Evolutionary conservation across 1,284 basidiomycete genomes (phyloP).

Genomic region (Ceratobasidium sp.): DNA sequence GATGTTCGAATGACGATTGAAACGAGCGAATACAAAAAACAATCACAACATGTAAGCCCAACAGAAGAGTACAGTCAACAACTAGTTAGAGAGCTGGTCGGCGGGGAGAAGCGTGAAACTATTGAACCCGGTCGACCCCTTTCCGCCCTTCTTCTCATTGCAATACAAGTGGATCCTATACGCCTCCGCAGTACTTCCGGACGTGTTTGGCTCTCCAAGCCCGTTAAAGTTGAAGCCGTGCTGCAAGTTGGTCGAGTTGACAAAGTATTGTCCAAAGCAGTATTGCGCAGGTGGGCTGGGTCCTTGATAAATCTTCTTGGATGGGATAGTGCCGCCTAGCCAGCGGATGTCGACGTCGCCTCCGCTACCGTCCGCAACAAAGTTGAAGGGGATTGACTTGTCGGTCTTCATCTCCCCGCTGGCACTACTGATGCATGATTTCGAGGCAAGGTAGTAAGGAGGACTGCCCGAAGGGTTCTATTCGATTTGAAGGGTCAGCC

Average conservation of each 20-base stretch:
- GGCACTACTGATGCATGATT: no score
- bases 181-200: not conserved
- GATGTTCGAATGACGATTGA: not conserved
- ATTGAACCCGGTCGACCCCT: not conserved
- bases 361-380: not conserved
- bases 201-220: not conserved
- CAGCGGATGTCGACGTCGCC: not conserved
- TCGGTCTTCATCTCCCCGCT: not conserved
- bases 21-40: not conserved
- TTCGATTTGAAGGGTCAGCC: no score
- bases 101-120: not conserved
- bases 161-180: slow-evolving; percentile 5
- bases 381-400: not conserved
- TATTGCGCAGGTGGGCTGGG: not conserved
- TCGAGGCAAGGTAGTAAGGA: slow-evolving; percentile 2
- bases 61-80: not conserved
- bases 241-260: slow-evolving; percentile 23
- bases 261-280: not conserved
- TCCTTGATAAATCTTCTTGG: slow-evolving; percentile 6
- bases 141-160: slow-evolving; percentile 2
- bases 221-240: slow-evolving; percentile 9
- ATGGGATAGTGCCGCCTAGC: not conserved
- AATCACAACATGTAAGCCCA: not conserved
- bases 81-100: not conserved
- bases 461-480: not conserved